A percentile compares a stretch with the other conserved stretches of the same genome.
Conservation (phyloP, 2,329 filamentous ascomycete genomes). For the Penicillium sp. region DNA sequence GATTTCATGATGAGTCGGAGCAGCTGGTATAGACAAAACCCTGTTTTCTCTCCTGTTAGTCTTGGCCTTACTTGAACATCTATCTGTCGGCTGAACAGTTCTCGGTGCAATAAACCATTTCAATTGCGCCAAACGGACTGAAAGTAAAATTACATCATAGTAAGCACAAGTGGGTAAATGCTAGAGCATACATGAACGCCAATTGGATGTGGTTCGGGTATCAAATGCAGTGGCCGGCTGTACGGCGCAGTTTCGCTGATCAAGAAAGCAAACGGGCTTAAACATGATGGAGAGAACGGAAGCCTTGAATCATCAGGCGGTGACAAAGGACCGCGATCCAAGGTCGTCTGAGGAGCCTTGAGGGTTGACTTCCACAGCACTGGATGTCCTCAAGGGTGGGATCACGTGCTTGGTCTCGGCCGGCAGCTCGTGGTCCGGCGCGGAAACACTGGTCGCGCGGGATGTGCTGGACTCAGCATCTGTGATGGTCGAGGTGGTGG, state of each 20-base stretch:
- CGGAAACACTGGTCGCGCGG: conserved; percentile 31
- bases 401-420: conserved; percentile 9
- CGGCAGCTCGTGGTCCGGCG: conserved; percentile 8
- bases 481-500: conserved; percentile 26
- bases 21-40: too few relatives aligned
- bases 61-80: too few relatives aligned
- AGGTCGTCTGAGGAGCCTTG: conserved; percentile 1
- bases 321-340: conserved; percentile 8
- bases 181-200: conserved; percentile 8
- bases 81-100: too few relatives aligned
- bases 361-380: conserved; percentile 1
- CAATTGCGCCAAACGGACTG: too few relatives aligned
- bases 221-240: conserved; percentile 4
- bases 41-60: too few relatives aligned
- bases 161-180: too few relatives aligned
- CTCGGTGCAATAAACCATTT: too few relatives aligned
- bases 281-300: background rate
- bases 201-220: conserved; percentile 12
- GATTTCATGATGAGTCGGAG: too few relatives aligned
- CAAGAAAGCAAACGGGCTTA: conserved; percentile 3
- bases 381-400: conserved; percentile 2
- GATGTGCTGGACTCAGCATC: conserved; percentile 30
- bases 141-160: too few relatives aligned
- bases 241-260: conserved; percentile 3
- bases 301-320: conserved; percentile 5